These are phyloP conservation scores for Entomortierella chlamydospora DNA, from an alignment of 192 early-diverging fungal species.

Conservation along the genomic window DNA sequence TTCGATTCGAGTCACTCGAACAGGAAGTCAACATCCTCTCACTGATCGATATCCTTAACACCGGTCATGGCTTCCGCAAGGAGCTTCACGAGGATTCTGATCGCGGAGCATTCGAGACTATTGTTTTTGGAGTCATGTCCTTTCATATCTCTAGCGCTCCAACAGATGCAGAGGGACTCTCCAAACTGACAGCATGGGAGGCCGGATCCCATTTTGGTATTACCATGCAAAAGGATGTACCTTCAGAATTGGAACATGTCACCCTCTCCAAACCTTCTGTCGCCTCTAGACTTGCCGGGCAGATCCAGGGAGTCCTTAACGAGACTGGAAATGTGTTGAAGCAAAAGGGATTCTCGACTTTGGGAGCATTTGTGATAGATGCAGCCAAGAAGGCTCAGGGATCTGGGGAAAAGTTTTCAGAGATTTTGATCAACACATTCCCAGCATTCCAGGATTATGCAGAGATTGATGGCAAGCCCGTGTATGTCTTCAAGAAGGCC, in stretches of 20 bases:
- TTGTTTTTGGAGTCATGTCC: constrained; percentile 86
- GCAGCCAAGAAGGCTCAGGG: constrained; percentile 59
- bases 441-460: constrained; percentile 77
- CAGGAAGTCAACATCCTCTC: constrained; percentile 85
- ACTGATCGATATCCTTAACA: constrained; percentile 78
- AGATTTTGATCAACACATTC: constrained; percentile 69
- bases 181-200: constrained; percentile 68
- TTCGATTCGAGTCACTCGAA: constrained; percentile 78
- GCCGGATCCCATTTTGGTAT: constrained; percentile 78
- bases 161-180: constrained; percentile 68
- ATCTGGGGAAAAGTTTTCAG: constrained; percentile 40
- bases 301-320: constrained; percentile 73
- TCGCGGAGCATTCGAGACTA: constrained; percentile 80
- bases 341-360: constrained; percentile 66
- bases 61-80: constrained; percentile 80
- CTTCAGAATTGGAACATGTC: constrained; percentile 64
- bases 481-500: constrained; percentile 85
- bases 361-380: constrained; percentile 80
- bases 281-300: constrained; percentile 71
- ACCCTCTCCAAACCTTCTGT: constrained; percentile 74
- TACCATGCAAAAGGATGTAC: constrained; percentile 75
- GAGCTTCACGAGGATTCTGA: constrained; percentile 72
- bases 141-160: constrained; percentile 79
- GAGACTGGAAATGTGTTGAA: constrained; percentile 77
- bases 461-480: constrained; percentile 56